Percentiles rank a stretch among this genome's conserved stretches.
These are phyloP conservation scores for Yamadazyma insecticola DNA, from an alignment of 805 yeast species.

Conservation along the genomic window DNA sequence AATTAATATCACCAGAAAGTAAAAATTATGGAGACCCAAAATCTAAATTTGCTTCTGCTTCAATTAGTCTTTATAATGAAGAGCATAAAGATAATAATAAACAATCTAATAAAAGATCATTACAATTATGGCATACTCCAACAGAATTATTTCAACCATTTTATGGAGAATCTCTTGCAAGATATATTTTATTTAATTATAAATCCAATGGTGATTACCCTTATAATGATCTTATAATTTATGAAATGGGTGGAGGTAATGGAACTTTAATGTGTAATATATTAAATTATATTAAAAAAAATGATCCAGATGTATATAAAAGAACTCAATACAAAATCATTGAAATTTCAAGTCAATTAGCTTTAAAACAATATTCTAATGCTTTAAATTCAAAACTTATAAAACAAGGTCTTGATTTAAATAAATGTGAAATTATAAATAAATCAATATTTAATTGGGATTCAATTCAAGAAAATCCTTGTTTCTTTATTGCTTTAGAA, in stretches of 20 bases:
- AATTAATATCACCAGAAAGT: slow-evolving; percentile 9
- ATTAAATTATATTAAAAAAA: slow-evolving; percentile 54
- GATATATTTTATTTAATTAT: slow-evolving; percentile 69
- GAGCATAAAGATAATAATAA: slow-evolving; percentile 24
- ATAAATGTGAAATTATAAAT: slow-evolving; percentile 61
- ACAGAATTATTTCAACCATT: slow-evolving; percentile 80
- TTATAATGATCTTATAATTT: slow-evolving; percentile 66
- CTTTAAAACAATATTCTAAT: slow-evolving; percentile 46
- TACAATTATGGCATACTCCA: slow-evolving; percentile 88
- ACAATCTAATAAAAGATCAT: slow-evolving; percentile 28
- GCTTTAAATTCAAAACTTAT: slow-evolving; percentile 31
- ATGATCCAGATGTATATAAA: slow-evolving; percentile 70
- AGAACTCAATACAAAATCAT: slow-evolving; percentile 66
- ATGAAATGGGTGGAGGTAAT: slow-evolving; percentile 89
- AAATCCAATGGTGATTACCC: slow-evolving; percentile 67
- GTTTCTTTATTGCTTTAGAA: slow-evolving; percentile 75
- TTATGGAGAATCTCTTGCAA: slow-evolving; percentile 83
- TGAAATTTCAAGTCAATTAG: slow-evolving; percentile 64
- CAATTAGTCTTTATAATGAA: slow-evolving; percentile 13
- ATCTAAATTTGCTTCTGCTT: slow-evolving; percentile 25
- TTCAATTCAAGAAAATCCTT: slow-evolving; percentile 53
- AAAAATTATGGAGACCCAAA: slow-evolving; percentile 12
- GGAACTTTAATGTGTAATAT: slow-evolving; percentile 81
- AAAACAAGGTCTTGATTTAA: slow-evolving; percentile 44
- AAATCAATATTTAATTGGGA: slow-evolving; percentile 77